phyloP scores from a whole-genome alignment of 2,329 filamentous ascomycete species.

The Trichoderma cornu-damae region DNA sequence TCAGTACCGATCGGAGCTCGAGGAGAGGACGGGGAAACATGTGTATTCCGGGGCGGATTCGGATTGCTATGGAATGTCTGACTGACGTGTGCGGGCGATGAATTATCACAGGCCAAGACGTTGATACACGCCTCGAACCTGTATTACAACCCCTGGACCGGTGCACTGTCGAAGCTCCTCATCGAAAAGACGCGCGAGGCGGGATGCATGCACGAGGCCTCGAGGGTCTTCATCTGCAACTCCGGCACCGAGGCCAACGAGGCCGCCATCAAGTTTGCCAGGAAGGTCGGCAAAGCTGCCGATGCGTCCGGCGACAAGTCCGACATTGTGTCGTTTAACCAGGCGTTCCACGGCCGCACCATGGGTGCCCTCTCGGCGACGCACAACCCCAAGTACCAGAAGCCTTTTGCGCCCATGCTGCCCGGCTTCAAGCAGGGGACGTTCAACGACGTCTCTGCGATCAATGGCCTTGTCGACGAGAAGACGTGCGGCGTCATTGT shows the following conservation, averaged over 20 bases:
- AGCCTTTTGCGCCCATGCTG: constrained; percentile 90
- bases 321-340: constrained; percentile 85
- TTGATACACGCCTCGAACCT: constrained; percentile 92
- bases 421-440: constrained; percentile 84
- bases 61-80: no score
- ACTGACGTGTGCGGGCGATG: neutral
- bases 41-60: neutral
- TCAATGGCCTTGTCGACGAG: constrained; percentile 71
- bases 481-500: constrained; percentile 91
- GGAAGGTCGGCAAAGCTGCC: constrained; percentile 76
- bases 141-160: constrained; percentile 96
- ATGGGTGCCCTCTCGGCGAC: constrained; percentile 96
- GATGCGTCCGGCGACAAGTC: constrained; percentile 68
- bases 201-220: constrained; percentile 75
- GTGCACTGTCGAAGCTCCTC: constrained; percentile 77
- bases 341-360: constrained; percentile 92
- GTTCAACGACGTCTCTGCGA: constrained; percentile 72
- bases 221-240: constrained; percentile 88
- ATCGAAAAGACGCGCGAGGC: constrained; percentile 74
- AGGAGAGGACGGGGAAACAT: neutral
- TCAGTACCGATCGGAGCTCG: constrained; percentile 30
- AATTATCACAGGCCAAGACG: constrained; percentile 53
- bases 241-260: constrained; percentile 97
- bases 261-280: constrained; percentile 92
- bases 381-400: constrained; percentile 96